Conservation (phyloP, 2,329 filamentous ascomycete genomes). For the Botrytis porri region DNA sequence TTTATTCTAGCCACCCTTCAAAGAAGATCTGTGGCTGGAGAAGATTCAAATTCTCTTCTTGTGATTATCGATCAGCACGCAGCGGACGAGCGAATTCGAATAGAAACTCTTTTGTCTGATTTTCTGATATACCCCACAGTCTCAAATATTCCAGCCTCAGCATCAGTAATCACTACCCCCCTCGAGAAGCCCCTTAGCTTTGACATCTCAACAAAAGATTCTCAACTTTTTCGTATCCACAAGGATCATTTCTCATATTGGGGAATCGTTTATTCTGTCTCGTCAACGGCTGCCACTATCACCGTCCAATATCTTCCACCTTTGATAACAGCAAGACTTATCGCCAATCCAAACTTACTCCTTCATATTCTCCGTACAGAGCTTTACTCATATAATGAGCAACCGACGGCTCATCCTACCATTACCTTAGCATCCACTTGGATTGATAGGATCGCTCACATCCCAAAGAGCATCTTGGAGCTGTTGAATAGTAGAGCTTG, state of each 20-base stretch:
- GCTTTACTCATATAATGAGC: conserved; percentile 56
- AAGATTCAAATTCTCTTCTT: conserved; percentile 45
- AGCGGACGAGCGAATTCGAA: conserved; percentile 80
- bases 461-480: conserved; percentile 73
- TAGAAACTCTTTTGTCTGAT: conserved; percentile 68
- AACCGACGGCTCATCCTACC: not conserved
- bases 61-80: conserved; percentile 91
- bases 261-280: conserved; percentile 60
- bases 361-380: conserved; percentile 73
- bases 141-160: not conserved
- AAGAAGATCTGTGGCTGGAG: not conserved
- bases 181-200: conserved; percentile 60
- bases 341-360: conserved; percentile 65
- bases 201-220: conserved; percentile 61
- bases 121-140: conserved; percentile 43
- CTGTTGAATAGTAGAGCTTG: conserved; percentile 74
- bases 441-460: conserved; percentile 62
- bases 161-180: conserved; percentile 38
- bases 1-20: conserved; percentile 68
- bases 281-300: conserved; percentile 36
- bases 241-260: conserved; percentile 62
- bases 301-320: conserved; percentile 62
- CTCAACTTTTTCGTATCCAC: conserved; percentile 53
- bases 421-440: conserved; percentile 43
- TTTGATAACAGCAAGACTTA: conserved; percentile 73